Base-by-base conservation (phyloP, 306 rosid species). In the Urtica urens region DNA sequence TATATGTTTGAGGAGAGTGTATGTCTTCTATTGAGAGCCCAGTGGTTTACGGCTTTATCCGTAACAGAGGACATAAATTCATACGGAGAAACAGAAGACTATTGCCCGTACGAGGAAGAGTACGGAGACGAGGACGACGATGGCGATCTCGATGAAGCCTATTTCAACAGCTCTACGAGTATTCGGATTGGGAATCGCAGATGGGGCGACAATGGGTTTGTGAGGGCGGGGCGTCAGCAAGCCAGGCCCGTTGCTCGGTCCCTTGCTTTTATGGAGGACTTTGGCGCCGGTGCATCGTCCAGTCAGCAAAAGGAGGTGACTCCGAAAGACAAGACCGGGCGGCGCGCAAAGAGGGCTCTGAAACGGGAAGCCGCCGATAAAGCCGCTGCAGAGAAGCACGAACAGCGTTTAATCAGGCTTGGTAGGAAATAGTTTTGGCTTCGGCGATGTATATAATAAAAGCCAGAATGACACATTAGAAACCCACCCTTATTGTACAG, bases 1-100 rank as follows among this genome's bases (percentile, higher is more conserved):
- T 87, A 66, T 65, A 77, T 87, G 87, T 82, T 82, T 1, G 96
- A 85, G 75, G 99, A 85, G 66, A 90, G 99, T 23, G 94, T 90
- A 22, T 85, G 99, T 63, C 62, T 90, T 5, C 94, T 90, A 16
- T 66, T 90, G 20, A 72, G 99, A 56, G 99, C 99, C 6, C 24
- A 82, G 20, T 90, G 99, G 99, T 85, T 81, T 66, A 49, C 42
- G 54, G 94, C 95, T 15, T 46, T 79, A 23, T 24, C 39, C 1
- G 75, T 79, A 30, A 76, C 66, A 55, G 73, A 72, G 2, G 73
- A 69, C 6, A 67, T 56, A 38, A 75, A 73, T 29, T 23, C 44
- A 2, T 70, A 58, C 7, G 73, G 75, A 0, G 74, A 66, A 13
- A 23, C 35, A 42, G 85, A 66, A 23, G 80, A 81, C 12, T 73